Conservation (phyloP, 2,329 filamentous ascomycete genomes). For the Amesomyces nigricolor region DNA sequence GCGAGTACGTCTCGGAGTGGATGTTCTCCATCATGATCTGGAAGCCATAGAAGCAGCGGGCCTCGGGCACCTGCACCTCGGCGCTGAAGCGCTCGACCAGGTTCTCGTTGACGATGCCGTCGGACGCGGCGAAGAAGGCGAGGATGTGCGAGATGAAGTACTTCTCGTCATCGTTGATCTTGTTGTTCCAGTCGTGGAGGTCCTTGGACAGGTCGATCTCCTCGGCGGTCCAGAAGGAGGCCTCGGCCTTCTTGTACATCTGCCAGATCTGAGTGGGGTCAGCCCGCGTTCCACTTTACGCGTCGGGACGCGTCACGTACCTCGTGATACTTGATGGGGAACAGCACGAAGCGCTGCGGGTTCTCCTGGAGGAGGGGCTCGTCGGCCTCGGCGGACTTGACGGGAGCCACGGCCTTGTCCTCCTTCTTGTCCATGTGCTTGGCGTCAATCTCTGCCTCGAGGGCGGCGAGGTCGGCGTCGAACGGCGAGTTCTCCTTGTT, state of each 20-base stretch:
- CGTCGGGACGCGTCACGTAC: conserved; percentile 59
- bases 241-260: conserved; percentile 99
- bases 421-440: conserved; percentile 50
- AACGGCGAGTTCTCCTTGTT: conserved; percentile 76
- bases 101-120: conserved; percentile 99
- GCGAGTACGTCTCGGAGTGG: conserved; percentile 98
- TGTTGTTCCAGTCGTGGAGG: conserved; percentile 98
- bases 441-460: conserved; percentile 52
- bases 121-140: conserved; percentile 97
- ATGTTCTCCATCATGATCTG: conserved; percentile 99
- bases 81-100: conserved; percentile 94
- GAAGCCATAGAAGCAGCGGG: conserved; percentile 99
- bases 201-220: conserved; percentile 99
- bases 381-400: conserved; percentile 66
- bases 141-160: conserved; percentile 99
- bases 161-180: conserved; percentile 90
- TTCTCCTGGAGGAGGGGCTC: conserved; percentile 96
- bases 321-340: conserved; percentile 99
- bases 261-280: conserved; percentile 78
- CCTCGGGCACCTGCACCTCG: conserved; percentile 95
- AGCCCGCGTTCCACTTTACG: conserved; percentile 57
- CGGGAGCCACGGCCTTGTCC: conserved; percentile 42
- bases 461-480: conserved; percentile 46
- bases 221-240: conserved; percentile 99
- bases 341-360: conserved; percentile 90